phyloP scores from a whole-genome alignment of 495 filamentous ascomycete species.

The Rhizodiscina lignyota region DNA sequence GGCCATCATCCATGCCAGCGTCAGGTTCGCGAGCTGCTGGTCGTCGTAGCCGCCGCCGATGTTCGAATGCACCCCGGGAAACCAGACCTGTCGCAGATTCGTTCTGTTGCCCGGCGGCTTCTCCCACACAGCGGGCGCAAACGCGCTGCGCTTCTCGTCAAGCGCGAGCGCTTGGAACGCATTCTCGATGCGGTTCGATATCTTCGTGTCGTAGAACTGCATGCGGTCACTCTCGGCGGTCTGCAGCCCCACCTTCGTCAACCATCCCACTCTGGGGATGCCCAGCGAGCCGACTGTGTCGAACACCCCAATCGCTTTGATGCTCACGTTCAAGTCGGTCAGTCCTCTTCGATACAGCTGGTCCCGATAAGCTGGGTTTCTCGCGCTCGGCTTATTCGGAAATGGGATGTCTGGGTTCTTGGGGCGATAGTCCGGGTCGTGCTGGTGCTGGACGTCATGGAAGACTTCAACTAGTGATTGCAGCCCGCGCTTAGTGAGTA shows the following conservation, averaged over 20 bases:
- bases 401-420: slow-evolving; percentile 41
- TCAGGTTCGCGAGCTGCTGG: slow-evolving; percentile 45
- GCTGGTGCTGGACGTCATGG: slow-evolving; percentile 42
- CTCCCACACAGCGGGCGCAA: slow-evolving; percentile 50
- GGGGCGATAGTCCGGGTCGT: slow-evolving; percentile 33
- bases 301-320: slow-evolving; percentile 24
- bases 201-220: slow-evolving; percentile 41
- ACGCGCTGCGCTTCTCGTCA: slow-evolving; percentile 47
- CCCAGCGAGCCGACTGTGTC: slow-evolving; percentile 19
- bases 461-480: slow-evolving; percentile 47
- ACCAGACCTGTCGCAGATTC: slow-evolving; percentile 53
- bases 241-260: slow-evolving; percentile 11
- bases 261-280: neutral
- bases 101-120: slow-evolving; percentile 23
- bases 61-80: slow-evolving; percentile 52
- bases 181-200: slow-evolving; percentile 41
- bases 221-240: slow-evolving; percentile 29
- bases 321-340: slow-evolving; percentile 16
- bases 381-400: slow-evolving; percentile 35
- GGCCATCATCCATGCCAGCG: slow-evolving; percentile 60
- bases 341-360: slow-evolving; percentile 21
- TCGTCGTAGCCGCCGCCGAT: slow-evolving; percentile 45
- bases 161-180: slow-evolving; percentile 62
- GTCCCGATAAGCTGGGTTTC: slow-evolving; percentile 18
- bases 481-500: slow-evolving; percentile 48